phyloP scores from a whole-genome alignment of 1,284 basidiomycete species.

The Ustilago crameri region DNA sequence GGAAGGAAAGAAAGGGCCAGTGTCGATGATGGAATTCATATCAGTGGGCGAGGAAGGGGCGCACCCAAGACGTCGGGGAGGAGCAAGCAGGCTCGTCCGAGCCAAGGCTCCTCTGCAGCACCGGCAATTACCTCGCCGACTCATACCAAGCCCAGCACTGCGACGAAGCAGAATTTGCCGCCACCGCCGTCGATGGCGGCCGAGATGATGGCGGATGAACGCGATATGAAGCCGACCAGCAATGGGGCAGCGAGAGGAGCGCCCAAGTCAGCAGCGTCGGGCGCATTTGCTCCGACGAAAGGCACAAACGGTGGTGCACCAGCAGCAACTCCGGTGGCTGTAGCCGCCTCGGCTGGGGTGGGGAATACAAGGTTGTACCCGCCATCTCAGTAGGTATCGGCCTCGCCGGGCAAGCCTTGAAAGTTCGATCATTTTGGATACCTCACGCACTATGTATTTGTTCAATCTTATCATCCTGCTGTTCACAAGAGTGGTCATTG shows the following conservation, averaged over 20 bases:
- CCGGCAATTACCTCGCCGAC: slow-evolving; percentile 6
- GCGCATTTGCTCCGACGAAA: background rate
- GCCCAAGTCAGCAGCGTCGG: slow-evolving; percentile 1
- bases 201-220: slow-evolving; percentile 10
- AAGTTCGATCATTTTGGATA: background rate
- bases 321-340: slow-evolving; percentile 34
- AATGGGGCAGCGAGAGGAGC: slow-evolving; percentile 25
- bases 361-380: slow-evolving; percentile 32
- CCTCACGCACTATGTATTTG: background rate
- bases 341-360: slow-evolving; percentile 22
- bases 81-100: slow-evolving; percentile 30
- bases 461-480: background rate
- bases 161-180: slow-evolving; percentile 24
- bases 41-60: slow-evolving; percentile 24
- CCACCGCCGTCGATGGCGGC: slow-evolving; percentile 32
- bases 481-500: background rate
- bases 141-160: slow-evolving; percentile 5
- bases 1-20: slow-evolving; percentile 26
- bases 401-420: slow-evolving; percentile 7
- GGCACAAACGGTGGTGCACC: background rate
- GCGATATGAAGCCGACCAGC: slow-evolving; percentile 15
- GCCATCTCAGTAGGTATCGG: slow-evolving; percentile 2
- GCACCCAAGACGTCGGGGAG: slow-evolving; percentile 20
- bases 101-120: slow-evolving; percentile 9
- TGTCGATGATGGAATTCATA: slow-evolving; percentile 20